These are phyloP conservation scores for Suhomyces coccinellae DNA, from an alignment of 1,139 yeast species.

Conservation along the genomic window DNA sequence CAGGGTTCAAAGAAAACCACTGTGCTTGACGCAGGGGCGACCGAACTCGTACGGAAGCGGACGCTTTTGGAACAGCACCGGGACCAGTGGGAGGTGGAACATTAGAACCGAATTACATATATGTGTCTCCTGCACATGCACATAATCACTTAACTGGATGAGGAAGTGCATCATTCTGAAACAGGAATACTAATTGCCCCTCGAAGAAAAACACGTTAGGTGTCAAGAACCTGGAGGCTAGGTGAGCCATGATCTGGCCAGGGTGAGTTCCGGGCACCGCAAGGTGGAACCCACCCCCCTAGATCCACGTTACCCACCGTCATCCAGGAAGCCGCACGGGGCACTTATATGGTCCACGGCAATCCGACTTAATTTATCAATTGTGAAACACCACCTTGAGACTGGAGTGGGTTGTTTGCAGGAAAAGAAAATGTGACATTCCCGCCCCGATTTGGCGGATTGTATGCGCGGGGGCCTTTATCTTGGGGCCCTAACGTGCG, in stretches of 20 bases:
- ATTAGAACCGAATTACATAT: neutral
- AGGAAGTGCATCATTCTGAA: neutral
- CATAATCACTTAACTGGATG: neutral
- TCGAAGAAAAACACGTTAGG: too few species aligned
- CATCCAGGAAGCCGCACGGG: neutral
- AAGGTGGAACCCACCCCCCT: neutral
- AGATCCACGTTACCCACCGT: neutral
- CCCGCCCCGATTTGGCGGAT: neutral
- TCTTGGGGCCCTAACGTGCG: too few species aligned
- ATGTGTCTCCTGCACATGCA: neutral
- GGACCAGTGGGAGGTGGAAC: too few species aligned
- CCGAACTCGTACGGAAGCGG: too few species aligned
- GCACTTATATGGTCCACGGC: neutral
- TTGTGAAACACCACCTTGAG: neutral
- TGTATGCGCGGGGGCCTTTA: too few species aligned
- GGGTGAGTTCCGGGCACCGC: neutral
- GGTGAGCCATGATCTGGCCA: neutral
- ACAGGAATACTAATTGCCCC: constrained; percentile 1
- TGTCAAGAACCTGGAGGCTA: too few species aligned
- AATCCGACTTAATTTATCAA: too few species aligned
- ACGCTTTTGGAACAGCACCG: too few species aligned
- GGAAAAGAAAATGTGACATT: neutral
- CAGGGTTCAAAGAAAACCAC: too few species aligned
- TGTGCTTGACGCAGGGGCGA: too few species aligned
- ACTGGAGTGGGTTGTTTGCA: neutral